These are phyloP conservation scores for Mycena citricolor DNA, from an alignment of 1,284 basidiomycete genomes.

Conservation along the genomic window DNA sequence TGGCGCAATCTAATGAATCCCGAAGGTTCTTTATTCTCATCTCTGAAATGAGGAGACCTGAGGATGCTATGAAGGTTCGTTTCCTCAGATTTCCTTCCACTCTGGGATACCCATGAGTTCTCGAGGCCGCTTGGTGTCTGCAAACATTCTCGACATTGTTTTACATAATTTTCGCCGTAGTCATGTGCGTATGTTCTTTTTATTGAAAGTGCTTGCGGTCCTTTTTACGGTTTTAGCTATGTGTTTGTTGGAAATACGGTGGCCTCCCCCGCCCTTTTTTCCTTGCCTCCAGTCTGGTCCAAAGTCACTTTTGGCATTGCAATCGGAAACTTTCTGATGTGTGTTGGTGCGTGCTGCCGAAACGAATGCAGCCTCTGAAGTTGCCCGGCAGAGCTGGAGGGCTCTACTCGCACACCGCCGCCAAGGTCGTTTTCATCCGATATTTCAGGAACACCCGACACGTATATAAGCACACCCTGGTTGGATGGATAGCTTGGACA, in stretches of 20 bases:
- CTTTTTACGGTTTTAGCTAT: constrained; percentile 32
- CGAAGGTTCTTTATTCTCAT: constrained; percentile 54
- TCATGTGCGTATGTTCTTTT: constrained; percentile 34
- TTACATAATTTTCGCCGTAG: constrained; percentile 49
- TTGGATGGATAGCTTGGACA: constrained; percentile 61
- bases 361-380: neutral
- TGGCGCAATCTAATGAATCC: neutral
- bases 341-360: constrained; percentile 19
- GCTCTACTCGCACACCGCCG: constrained; percentile 52
- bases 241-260: constrained; percentile 60
- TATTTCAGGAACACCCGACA: constrained; percentile 58
- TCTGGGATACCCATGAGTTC: constrained; percentile 20
- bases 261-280: constrained; percentile 53
- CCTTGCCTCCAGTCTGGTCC: constrained; percentile 49
- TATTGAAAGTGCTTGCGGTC: neutral
- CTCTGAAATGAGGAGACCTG: constrained; percentile 51
- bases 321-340: constrained; percentile 52
- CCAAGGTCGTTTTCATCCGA: constrained; percentile 63
- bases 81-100: neutral
- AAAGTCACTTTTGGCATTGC: constrained; percentile 51
- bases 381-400: constrained; percentile 38
- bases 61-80: constrained; percentile 55
- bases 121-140: constrained; percentile 48
- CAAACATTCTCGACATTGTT: constrained; percentile 52
- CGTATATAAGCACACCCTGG: constrained; percentile 53